phyloP scores from a whole-genome alignment of 805 yeast species.

The Starmerella bacillaris region DNA sequence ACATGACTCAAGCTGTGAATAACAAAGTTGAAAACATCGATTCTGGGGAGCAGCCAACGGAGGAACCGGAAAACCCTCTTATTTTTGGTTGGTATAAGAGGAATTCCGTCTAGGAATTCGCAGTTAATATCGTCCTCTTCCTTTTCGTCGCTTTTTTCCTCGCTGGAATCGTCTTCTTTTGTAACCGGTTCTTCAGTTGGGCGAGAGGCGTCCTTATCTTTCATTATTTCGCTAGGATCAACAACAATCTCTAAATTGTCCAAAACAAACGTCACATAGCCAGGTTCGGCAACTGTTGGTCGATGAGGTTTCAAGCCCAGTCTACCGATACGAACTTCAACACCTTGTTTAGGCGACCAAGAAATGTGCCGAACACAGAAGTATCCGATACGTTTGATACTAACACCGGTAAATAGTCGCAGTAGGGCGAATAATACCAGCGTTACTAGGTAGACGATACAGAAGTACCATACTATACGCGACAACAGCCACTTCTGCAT shows the following conservation, averaged over 20 bases:
- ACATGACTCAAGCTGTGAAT: conserved; percentile 18
- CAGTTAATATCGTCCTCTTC: neutral
- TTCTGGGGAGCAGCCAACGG: conserved; percentile 14
- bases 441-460: conserved; percentile 19
- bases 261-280: conserved; percentile 23
- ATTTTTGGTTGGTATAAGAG: conserved; percentile 11
- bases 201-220: conserved; percentile 3
- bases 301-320: conserved; percentile 25
- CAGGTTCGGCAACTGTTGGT: conserved; percentile 27
- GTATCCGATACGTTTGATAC: conserved; percentile 28
- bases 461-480: conserved; percentile 13
- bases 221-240: conserved; percentile 15
- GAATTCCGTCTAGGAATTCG: conserved; percentile 7
- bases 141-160: neutral
- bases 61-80: conserved; percentile 4
- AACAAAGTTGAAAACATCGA: conserved; percentile 19
- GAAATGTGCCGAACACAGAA: conserved; percentile 24
- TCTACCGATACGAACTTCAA: conserved; percentile 22
- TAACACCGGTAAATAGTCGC: conserved; percentile 26
- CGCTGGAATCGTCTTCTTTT: neutral
- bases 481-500: conserved; percentile 17
- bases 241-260: conserved; percentile 21
- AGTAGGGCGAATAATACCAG: conserved; percentile 25
- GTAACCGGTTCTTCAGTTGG: neutral
- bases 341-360: conserved; percentile 22